These are phyloP conservation scores for Rubia occidens DNA, from an alignment of 305 asterid species.

Conservation along the genomic window DNA sequence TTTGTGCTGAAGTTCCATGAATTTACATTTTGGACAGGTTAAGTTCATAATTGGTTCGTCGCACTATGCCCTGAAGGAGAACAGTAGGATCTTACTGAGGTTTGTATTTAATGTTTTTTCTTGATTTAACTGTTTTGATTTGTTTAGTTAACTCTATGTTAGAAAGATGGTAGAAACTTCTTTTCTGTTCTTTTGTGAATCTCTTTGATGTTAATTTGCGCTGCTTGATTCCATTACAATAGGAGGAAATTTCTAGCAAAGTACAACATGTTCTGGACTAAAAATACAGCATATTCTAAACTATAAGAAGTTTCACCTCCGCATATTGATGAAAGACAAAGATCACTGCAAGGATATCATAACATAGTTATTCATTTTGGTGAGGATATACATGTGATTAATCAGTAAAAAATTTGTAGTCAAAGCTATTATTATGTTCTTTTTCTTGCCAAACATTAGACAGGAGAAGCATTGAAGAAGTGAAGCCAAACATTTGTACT, in stretches of 20 bases:
- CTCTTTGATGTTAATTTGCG: not conserved
- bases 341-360: conserved; percentile 41
- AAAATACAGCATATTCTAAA: conserved; percentile 37
- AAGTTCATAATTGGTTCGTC: too few species aligned
- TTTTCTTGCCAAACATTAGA: conserved; percentile 19
- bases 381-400: conserved; percentile 20
- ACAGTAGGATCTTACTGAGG: too few species aligned
- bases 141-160: not conserved
- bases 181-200: too few species aligned
- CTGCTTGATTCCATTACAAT: not conserved
- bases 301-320: too few species aligned
- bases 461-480: too few species aligned
- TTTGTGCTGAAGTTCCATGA: too few species aligned
- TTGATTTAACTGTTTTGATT: not conserved
- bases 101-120: not conserved
- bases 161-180: too few species aligned
- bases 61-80: too few species aligned
- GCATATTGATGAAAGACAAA: too few species aligned
- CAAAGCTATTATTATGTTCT: conserved; percentile 10
- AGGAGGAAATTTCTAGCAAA: conserved; percentile 29
- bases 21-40: too few species aligned
- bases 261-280: conserved; percentile 53
- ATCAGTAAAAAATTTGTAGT: not conserved
- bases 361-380: conserved; percentile 65
- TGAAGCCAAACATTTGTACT: too few species aligned